phyloP scores from a whole-genome alignment of 768 basidiomycete genomes.

The Naganishia vishniacii region DNA sequence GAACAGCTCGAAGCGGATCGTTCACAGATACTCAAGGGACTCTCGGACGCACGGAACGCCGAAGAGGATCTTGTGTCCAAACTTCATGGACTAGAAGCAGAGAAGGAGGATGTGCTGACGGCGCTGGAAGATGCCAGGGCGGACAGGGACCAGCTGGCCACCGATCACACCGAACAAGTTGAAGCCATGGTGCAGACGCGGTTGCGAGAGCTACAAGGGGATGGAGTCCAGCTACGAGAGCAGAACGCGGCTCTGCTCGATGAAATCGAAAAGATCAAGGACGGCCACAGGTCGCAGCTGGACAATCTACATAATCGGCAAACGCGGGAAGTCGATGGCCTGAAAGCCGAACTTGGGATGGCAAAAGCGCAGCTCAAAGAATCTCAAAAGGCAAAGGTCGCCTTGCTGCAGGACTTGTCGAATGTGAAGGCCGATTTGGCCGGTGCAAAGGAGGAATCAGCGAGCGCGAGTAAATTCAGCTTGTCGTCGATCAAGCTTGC shows the following conservation, averaged over 20 bases:
- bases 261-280: slow-evolving; percentile 54
- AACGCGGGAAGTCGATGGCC: slow-evolving; percentile 52
- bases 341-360: slow-evolving; percentile 66
- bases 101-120: slow-evolving; percentile 65
- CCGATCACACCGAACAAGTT: slow-evolving; percentile 60
- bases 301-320: slow-evolving; percentile 18
- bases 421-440: slow-evolving; percentile 39
- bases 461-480: slow-evolving; percentile 29
- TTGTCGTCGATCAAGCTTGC: slow-evolving; percentile 44
- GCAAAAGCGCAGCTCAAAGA: slow-evolving; percentile 44
- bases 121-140: slow-evolving; percentile 63
- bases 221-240: slow-evolving; percentile 84
- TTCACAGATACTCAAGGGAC: slow-evolving; percentile 22
- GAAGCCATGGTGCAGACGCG: slow-evolving; percentile 73
- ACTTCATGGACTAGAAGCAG: slow-evolving; percentile 63
- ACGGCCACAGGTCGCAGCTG: slow-evolving; percentile 31
- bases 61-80: slow-evolving; percentile 53
- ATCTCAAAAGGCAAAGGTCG: slow-evolving; percentile 33
- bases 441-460: slow-evolving; percentile 29
- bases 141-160: slow-evolving; percentile 74
- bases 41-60: slow-evolving; percentile 24
- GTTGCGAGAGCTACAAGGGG: slow-evolving; percentile 85
- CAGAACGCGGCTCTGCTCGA: slow-evolving; percentile 71
- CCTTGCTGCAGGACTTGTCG: slow-evolving; percentile 21
- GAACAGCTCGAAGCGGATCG: slow-evolving; percentile 51